Evolutionary conservation across 164 flowering plant genomes (phyloP).

Genomic region (Paratinospora sagittata): DNA sequence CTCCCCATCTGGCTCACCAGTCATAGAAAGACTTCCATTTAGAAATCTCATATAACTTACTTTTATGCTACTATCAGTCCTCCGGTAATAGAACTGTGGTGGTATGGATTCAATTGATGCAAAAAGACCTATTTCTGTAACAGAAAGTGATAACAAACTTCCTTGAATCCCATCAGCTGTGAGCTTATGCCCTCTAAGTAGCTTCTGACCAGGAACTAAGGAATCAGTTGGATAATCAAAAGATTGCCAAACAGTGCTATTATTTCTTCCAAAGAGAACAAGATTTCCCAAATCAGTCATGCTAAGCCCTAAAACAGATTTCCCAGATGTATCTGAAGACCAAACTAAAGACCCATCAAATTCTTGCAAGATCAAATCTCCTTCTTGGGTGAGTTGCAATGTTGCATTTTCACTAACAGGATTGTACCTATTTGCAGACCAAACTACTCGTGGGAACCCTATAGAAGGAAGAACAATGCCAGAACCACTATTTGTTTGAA

Average conservation of each 20-base stretch:
- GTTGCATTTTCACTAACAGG: neutral
- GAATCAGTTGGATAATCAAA: constrained; percentile 2
- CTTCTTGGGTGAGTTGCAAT: neutral
- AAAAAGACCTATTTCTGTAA: constrained; percentile 8
- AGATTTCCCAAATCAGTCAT: constrained; percentile 2
- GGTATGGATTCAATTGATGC: constrained; percentile 13
- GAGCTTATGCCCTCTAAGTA: neutral
- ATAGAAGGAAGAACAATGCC: constrained; percentile 9
- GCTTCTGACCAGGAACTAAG: constrained; percentile 2
- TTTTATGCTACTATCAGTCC: neutral
- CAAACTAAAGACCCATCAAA: constrained; percentile 1
- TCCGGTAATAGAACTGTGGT: constrained; percentile 4
- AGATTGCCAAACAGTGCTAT: constrained; percentile 6
- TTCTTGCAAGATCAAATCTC: neutral
- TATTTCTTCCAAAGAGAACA: neutral
- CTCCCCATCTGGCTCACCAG: constrained; percentile 13
- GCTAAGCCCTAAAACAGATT: neutral
- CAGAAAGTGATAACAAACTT: constrained; percentile 7
- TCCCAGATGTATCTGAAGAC: neutral
- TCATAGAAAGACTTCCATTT: neutral
- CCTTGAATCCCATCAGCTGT: neutral
- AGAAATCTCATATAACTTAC: neutral
- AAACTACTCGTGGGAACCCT: neutral
- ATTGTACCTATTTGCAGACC: neutral
- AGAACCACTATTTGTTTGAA: constrained; percentile 4